Evolutionary conservation across 495 filamentous ascomycete species (phyloP), one percentile per base, ranked within the genome.

Genomic region (Podospora pseudoanserina): DNA sequence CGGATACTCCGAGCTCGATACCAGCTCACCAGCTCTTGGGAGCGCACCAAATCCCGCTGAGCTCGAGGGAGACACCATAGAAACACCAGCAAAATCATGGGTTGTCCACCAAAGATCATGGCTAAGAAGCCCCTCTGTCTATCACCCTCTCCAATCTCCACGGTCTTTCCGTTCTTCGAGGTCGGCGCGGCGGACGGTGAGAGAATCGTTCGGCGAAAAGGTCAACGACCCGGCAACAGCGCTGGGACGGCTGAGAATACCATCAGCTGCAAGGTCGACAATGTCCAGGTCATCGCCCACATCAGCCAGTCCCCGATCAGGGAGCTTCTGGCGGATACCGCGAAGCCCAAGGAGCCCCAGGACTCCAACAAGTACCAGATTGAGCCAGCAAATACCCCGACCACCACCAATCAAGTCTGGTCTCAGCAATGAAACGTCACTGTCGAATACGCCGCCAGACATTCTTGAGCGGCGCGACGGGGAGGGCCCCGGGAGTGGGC

Each of bases 141-240:
- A 67, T 5, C 69, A 60, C 6, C 63, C 65, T 18, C 57, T 57
- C n/a, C 39, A 65, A 53, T 71, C 69, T 19, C 69, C 65, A 16
- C 27, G 53, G 19, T 71, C 69, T 19, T 34, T 68, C 13, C 54
- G 19, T 11, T 68, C 70, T 2, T 58, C 39, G 1, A 16, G 63
- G 28, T 68, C 66, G 27, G 23, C 61, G 23, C 67, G 66, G 6
- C 70, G 62, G 26, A 74, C 68, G 1, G 56, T 73, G 11, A 62
- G 73, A 15, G 73, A 75, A 59, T 75, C 73, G 39, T 75, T 75
- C 57, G 73, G 73, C 27, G 73, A 75, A 55, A 75, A 75, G 55
- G 56, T 69, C 39, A 75, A 75, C 15, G 73, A 75, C 27, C 73
- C 73, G 1, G 73, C 69, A 2, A 60, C 70, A 16, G 68, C 63